These are phyloP conservation scores for Rhizopus sp. DNA, from an alignment of 371 early-diverging fungal species.

Conservation along the genomic window DNA sequence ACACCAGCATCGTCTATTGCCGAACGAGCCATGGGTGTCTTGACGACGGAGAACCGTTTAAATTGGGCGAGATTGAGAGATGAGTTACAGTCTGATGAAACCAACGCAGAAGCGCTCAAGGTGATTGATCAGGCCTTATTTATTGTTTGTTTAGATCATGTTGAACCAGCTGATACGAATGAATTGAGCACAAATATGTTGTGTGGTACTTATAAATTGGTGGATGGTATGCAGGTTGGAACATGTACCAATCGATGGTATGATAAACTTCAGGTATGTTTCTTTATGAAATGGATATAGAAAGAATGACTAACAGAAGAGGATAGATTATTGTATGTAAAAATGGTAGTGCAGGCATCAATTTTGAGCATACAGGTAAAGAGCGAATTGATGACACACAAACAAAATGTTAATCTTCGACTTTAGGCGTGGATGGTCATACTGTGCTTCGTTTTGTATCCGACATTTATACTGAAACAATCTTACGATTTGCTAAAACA, in stretches of 20 bases:
- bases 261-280: constrained; percentile 56
- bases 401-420: background rate
- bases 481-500: constrained; percentile 57
- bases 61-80: constrained; percentile 66
- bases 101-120: constrained; percentile 61
- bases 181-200: constrained; percentile 59
- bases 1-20: constrained; percentile 45
- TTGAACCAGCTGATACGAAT: constrained; percentile 42
- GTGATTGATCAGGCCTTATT: constrained; percentile 78
- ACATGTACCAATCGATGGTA: constrained; percentile 67
- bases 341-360: constrained; percentile 63
- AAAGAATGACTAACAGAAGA: background rate
- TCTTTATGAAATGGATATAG: too few relatives aligned
- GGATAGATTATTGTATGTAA: constrained; percentile 59
- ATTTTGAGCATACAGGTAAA: constrained; percentile 63
- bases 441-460: constrained; percentile 61
- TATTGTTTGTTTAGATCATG: constrained; percentile 80
- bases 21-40: constrained; percentile 59
- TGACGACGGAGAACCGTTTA: constrained; percentile 75
- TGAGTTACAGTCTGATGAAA: constrained; percentile 38
- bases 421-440: constrained; percentile 59
- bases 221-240: constrained; percentile 56
- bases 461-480: constrained; percentile 62
- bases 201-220: constrained; percentile 57
- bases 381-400: constrained; percentile 10